These are phyloP conservation scores for Pleurotus salmoneostramineus DNA, from an alignment of 768 basidiomycete genomes.

Conservation along the genomic window DNA sequence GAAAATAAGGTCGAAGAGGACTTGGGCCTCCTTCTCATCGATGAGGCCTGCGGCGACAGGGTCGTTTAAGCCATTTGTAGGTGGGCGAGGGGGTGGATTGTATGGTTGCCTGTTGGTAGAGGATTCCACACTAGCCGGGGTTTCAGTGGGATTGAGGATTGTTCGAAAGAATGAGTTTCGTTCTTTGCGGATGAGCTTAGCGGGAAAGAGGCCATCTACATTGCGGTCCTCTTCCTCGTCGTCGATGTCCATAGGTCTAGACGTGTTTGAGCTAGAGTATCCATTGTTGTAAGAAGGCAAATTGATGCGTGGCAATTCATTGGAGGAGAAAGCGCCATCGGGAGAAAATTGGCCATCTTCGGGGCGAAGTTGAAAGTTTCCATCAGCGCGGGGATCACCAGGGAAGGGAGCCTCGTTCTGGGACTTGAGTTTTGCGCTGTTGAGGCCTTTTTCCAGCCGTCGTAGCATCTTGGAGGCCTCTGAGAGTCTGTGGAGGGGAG, in stretches of 20 bases:
- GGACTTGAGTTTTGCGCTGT: slow-evolving; percentile 72
- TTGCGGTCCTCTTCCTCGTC: slow-evolving; percentile 59
- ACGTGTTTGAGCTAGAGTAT: slow-evolving; percentile 31
- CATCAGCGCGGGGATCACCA: slow-evolving; percentile 22
- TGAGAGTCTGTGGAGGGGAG: slow-evolving; percentile 52
- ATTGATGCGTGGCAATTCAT: slow-evolving; percentile 47
- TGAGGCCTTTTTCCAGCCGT: slow-evolving; percentile 79
- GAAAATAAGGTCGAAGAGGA: slow-evolving; percentile 77
- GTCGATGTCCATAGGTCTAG: slow-evolving; percentile 44
- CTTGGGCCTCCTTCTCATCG: slow-evolving; percentile 63
- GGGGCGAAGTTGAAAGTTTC: slow-evolving; percentile 23
- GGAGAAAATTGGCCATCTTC: slow-evolving; percentile 30
- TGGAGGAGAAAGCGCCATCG: slow-evolving; percentile 35
- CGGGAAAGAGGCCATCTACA: slow-evolving; percentile 68
- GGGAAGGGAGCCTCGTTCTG: slow-evolving; percentile 32
- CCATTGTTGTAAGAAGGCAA: slow-evolving; percentile 31
- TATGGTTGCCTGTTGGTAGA: slow-evolving; percentile 26
- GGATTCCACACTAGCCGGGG: slow-evolving; percentile 28
- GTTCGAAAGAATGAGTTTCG: slow-evolving; percentile 80
- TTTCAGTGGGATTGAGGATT: slow-evolving; percentile 71
- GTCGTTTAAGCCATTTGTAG: slow-evolving; percentile 45
- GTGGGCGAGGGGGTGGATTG: slow-evolving; percentile 30
- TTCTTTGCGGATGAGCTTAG: slow-evolving; percentile 68
- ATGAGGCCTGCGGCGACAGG: slow-evolving; percentile 72
- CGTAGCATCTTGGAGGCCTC: slow-evolving; percentile 90